Base-by-base conservation (phyloP, 148 eudicot species). In the Spergularia marina region DNA sequence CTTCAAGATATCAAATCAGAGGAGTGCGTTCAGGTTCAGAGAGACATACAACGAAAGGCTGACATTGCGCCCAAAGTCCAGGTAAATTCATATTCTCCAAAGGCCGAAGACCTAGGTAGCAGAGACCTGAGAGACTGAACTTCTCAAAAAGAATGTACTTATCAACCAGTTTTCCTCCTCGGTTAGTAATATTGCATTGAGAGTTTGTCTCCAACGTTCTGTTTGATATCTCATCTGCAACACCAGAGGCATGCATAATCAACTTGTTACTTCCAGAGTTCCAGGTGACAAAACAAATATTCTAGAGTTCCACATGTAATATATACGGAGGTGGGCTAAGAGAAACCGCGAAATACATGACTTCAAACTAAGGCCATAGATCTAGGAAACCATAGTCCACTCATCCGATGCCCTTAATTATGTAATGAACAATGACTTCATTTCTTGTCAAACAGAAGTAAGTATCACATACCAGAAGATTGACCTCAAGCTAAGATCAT, bases 51-150 rank as follows among this genome's bases (percentile, higher is more conserved):
- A 75, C 65, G 76, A 83, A 84, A 53, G 91, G 80, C 77, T 87
- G 88, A 76, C 79, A 77, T 71, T 88, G 87, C 76, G 83, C 82
- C 98, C 98, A 94, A 47, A 87, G 44, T 73, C 81, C 83, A 30
- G 75, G 78, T 61, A 91, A 80, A 78, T 91, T 89, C 78, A 85
- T 78, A 75, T 81, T 83, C 30, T 85, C 79, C 12, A 64, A 73
- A 72, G 84, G 83, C 65, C 79, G 75, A 74, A 91, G 81, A 70
- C 89, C 89, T 81, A 94, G 93, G 53, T 87, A 91, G 54, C 25
- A 51, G 44, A 94, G 74, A 72, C 87, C 89, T 78, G 89, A 84
- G 58, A 75, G 73, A 77, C 91, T 71, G 76, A 87, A 94, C 62
- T 86, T 85, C 78, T 86, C 82, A 60, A 94, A 94, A 61, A 85